Evolutionary conservation across 495 filamentous ascomycete species (phyloP).

Genomic region (Neurospora sp.): DNA sequence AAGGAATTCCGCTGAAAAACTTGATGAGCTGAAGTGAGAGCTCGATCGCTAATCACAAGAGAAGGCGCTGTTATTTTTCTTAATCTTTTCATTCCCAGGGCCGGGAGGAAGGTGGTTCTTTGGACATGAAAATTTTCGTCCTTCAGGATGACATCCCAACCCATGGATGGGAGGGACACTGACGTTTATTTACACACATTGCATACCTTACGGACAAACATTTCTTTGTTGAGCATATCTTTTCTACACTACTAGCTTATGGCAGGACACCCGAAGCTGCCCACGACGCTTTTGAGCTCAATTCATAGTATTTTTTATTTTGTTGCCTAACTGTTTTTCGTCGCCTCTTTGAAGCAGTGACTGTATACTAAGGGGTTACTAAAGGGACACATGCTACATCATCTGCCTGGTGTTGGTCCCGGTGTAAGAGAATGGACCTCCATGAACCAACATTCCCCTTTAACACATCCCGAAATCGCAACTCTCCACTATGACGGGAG

Average conservation of each 20-base stretch:
- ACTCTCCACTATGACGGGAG: no score
- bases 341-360: background rate
- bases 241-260: background rate
- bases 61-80: background rate
- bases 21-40: background rate
- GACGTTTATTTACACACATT: background rate
- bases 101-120: background rate
- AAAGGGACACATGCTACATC: background rate
- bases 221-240: background rate
- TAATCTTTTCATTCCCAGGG: background rate
- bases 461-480: no score
- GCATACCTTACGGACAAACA: background rate
- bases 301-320: background rate
- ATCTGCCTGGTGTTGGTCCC: background rate
- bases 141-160: background rate
- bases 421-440: no score
- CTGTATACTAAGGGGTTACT: background rate
- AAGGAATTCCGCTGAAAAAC: constrained; percentile 23
- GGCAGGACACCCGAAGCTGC: background rate
- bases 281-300: background rate
- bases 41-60: background rate
- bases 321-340: background rate
- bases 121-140: background rate
- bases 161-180: background rate
- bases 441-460: no score